Base-by-base conservation (phyloP, 768 basidiomycete genomes). In the Gymnopilus dilepis region DNA sequence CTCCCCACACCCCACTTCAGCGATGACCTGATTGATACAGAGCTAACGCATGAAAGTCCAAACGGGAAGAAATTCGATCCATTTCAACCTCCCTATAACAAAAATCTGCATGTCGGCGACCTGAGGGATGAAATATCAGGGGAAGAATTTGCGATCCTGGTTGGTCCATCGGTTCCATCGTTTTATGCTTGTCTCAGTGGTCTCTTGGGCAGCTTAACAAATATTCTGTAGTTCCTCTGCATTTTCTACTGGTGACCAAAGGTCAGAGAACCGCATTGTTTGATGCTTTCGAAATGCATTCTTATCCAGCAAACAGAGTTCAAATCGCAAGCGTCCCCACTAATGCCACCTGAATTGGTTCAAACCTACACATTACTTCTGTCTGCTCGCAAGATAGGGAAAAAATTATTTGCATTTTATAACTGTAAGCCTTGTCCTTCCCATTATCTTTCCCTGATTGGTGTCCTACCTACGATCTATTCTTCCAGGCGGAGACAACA, bases 201-300 rank as follows among this genome's bases (percentile, higher is more conserved):
- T 58, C 21, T 24, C 33, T 38, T n/a, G 22, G 37, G 56, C 43
- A 95, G 92, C 76, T 95, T 69, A 95, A 95, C 76, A 95, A 94
- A 76, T 97, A 84, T 74, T 88, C 93, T 31, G 85, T 97, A 19
- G 84, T 92, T 8, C 90, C 89, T 0, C 80, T 87, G 45, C 96
- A 98, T 70, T 94, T 97, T 68, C 79, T 97, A n/a, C 74, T 97
- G 56, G 86, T 92, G 43, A 91, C 92, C 21, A 94, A 92, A 82
- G 90, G 93, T 92, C 50, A 15, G 37, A 55, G 79, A 61, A 24
- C 17, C 9, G 31, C 45, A 51, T 21, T 12, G 37, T 33, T 2
- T 56, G 30, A 41, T 59, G 22, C 53, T 37, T 31, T 38, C 33
- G 37, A 21, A 31, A 51, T 30, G 33, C 17, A 17, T 13, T 45